These are phyloP conservation scores for Polygonum aviculare DNA, from an alignment of 148 eudicot genomes.

Conservation along the genomic window DNA sequence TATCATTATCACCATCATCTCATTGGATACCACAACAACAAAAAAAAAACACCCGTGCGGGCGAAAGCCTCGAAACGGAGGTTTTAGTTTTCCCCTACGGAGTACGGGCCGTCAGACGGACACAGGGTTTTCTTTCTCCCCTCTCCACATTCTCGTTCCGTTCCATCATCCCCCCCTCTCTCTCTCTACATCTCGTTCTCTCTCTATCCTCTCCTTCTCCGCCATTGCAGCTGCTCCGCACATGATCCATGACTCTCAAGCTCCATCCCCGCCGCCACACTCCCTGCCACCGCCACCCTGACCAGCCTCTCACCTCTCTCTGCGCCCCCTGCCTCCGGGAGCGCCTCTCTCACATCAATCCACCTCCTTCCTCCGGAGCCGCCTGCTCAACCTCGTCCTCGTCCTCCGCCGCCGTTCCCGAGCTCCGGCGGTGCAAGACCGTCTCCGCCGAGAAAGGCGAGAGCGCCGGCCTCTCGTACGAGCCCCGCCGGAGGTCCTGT, in stretches of 20 bases:
- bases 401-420: slow-evolving; percentile 21
- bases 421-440: slow-evolving; percentile 71
- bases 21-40: too few species aligned
- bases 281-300: slow-evolving; percentile 69
- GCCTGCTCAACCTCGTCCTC: slow-evolving; percentile 12
- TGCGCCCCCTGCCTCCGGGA: slow-evolving; percentile 76
- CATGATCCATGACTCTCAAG: slow-evolving; percentile 22
- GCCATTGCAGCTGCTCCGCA: slow-evolving; percentile 11
- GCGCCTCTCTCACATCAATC: slow-evolving; percentile 67
- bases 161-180: background rate
- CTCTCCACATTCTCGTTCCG: background rate
- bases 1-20: too few species aligned
- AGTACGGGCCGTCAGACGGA: too few species aligned
- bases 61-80: too few species aligned
- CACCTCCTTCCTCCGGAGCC: slow-evolving; percentile 23
- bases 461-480: slow-evolving; percentile 18
- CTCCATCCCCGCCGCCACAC: slow-evolving; percentile 48
- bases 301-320: slow-evolving; percentile 57
- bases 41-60: too few species aligned
- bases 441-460: slow-evolving; percentile 34
- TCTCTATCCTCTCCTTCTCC: background rate
- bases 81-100: too few species aligned
- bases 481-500: slow-evolving; percentile 67
- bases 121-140: too few species aligned
- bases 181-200: background rate